Evolutionary conservation across 495 filamentous ascomycete genomes (phyloP).

Genomic region (Aspergillus egyptiacus): DNA sequence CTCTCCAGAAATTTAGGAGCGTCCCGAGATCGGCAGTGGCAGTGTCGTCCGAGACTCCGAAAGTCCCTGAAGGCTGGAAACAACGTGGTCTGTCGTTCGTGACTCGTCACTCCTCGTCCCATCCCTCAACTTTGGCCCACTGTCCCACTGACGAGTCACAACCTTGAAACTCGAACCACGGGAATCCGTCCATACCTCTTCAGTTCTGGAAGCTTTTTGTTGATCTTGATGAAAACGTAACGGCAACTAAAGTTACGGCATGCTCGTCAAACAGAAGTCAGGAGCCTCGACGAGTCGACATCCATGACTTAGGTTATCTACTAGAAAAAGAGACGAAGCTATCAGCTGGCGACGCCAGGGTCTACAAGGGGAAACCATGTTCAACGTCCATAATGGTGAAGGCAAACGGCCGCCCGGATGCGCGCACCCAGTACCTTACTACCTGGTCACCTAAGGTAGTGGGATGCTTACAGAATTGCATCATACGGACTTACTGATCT

Average conservation of each 20-base stretch:
- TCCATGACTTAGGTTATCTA: too few species aligned
- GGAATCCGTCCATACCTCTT: too few species aligned
- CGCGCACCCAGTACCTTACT: neutral
- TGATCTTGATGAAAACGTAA: too few species aligned
- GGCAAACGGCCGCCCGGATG: neutral
- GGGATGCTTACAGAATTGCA: too few species aligned
- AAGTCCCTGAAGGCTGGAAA: constrained; percentile 6
- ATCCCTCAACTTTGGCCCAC: constrained; percentile 10
- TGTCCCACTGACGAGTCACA: too few species aligned
- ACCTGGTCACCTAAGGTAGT: too few species aligned
- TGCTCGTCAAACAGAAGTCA: too few species aligned
- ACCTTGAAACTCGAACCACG: too few species aligned
- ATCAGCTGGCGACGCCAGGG: neutral
- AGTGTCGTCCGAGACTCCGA: constrained; percentile 20
- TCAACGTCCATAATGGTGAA: neutral
- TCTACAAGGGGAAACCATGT: neutral
- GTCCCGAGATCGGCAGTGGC: constrained; percentile 39
- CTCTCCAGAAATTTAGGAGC: constrained; percentile 15
- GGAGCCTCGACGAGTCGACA: too few species aligned
- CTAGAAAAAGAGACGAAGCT: neutral
- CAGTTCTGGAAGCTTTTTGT: too few species aligned
- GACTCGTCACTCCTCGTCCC: constrained; percentile 12
- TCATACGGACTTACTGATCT: too few species aligned
- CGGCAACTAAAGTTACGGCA: too few species aligned
- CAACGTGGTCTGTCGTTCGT: constrained; percentile 1